Evolutionary conservation across 108 stramenopile species (phyloP), one percentile per base, ranked within the genome.

Genomic region (Nitzschia putrida): DNA sequence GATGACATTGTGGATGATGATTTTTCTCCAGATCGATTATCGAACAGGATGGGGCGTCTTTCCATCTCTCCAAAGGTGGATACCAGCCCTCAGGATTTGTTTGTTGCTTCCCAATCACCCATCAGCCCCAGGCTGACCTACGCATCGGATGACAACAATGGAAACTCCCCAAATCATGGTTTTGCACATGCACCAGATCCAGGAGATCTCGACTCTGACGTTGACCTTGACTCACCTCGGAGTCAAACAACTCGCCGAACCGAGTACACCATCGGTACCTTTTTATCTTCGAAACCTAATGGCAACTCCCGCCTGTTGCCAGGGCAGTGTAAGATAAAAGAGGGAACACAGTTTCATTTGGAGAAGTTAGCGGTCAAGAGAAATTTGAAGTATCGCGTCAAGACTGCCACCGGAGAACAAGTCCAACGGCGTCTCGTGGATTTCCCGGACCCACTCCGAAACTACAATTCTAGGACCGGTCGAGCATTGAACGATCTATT

Each of bases 81-180:
- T 16, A 6, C 47, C 16, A 23, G 39, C 12, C 68, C 67, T 20
- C 61, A 76, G 40, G 50, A 66, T 42, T 24, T 72, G 25, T 78
- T 72, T 34, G 7, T 53, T 11, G 58, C 77, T 22, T 64, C 77
- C 16, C 71, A 78, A 66, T 78, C 71, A 37, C 77, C 77, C 9
- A 72, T 72, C 41, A 61, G 54, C 51, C 71, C 66, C n/a, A 60
- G 52, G 21, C 52, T 72, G 25, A 78, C 71, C 4, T 72, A 72
- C 51, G 57, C 24, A 14, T 52, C 71, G 1, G 54, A 66, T 55
- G 64, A 51, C 18, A 4, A 61, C 56, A 1, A 13, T 20, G 61
- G 61, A 0, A 8, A 20, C 1, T 34, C 29, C 29, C 29, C 1
- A 34, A 3, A 50, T 2, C 16, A 16, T 2, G 18, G 49, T 50